These are phyloP conservation scores for Heritiera littoralis DNA, from an alignment of 345 rosid genomes.

Conservation along the genomic window DNA sequence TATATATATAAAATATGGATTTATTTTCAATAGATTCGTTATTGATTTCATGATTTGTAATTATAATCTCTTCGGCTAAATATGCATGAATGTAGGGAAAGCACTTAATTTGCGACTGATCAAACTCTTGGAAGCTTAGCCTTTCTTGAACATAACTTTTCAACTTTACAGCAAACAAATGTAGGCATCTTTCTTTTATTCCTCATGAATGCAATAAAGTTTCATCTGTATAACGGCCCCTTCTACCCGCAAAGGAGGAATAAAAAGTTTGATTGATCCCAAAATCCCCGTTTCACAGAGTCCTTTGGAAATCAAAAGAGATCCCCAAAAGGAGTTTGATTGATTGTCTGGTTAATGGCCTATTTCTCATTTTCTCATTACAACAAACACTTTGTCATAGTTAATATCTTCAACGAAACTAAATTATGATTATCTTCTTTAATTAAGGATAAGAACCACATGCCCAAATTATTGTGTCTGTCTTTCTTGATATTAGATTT, in stretches of 20 bases:
- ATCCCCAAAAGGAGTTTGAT: neutral
- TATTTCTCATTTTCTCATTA: neutral
- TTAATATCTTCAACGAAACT: neutral
- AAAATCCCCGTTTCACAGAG: conserved; percentile 20
- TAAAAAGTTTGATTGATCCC: conserved; percentile 24
- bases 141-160: neutral
- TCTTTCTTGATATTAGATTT: neutral
- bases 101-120: no score
- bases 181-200: neutral
- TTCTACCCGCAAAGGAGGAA: neutral
- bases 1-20: no score
- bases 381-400: neutral
- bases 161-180: conserved; percentile 11
- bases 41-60: no score
- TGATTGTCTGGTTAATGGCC: neutral
- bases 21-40: no score
- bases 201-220: conserved; percentile 7
- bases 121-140: neutral
- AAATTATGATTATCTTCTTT: neutral
- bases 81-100: no score
- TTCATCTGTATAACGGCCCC: no score
- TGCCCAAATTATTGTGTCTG: neutral
- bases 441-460: neutral
- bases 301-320: conserved; percentile 28
- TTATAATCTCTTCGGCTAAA: no score